Evolutionary conservation across 1,139 yeast genomes (phyloP).

Genomic region (Diutina mesorugosa): DNA sequence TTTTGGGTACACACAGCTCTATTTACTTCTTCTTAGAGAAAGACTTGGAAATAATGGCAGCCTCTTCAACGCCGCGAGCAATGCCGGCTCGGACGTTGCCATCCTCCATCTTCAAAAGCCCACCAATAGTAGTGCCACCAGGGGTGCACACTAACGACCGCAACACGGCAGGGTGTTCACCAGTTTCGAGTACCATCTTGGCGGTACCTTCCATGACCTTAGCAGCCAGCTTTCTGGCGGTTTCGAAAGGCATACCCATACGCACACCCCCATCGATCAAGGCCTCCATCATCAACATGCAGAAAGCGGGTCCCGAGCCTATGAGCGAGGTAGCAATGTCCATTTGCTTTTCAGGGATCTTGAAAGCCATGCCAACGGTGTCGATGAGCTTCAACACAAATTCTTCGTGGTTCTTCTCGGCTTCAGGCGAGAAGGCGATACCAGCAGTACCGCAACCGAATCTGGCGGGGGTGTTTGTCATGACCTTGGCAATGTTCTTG

Average conservation of each 20-base stretch:
- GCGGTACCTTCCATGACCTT: conserved; percentile 97
- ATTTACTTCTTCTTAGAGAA: conserved; percentile 48
- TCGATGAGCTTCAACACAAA: conserved; percentile 45
- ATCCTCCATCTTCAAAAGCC: conserved; percentile 85
- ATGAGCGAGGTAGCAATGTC: conserved; percentile 93
- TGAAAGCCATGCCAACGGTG: conserved; percentile 60
- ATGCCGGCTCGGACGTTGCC: conserved; percentile 80
- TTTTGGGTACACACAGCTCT: not conserved
- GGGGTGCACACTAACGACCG: conserved; percentile 92
- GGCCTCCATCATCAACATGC: conserved; percentile 79
- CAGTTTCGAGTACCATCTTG: conserved; percentile 74
- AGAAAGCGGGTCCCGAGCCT: conserved; percentile 96
- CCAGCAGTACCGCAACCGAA: conserved; percentile 91
- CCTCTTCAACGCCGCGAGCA: conserved; percentile 81
- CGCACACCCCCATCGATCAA: conserved; percentile 89
- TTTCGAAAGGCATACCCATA: conserved; percentile 84
- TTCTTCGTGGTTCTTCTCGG: conserved; percentile 32
- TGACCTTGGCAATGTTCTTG: conserved; percentile 66
- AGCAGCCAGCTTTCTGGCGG: conserved; percentile 83
- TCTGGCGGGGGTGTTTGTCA: conserved; percentile 96
- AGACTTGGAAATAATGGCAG: conserved; percentile 71
- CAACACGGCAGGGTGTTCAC: conserved; percentile 83
- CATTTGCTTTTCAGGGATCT: conserved; percentile 81
- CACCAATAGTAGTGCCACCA: conserved; percentile 97
- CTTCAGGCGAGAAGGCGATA: conserved; percentile 49